Percentiles rank a stretch among this genome's conserved stretches.
Conservation (phyloP, 192 early-diverging fungal species). For the Coemansia sp. region DNA sequence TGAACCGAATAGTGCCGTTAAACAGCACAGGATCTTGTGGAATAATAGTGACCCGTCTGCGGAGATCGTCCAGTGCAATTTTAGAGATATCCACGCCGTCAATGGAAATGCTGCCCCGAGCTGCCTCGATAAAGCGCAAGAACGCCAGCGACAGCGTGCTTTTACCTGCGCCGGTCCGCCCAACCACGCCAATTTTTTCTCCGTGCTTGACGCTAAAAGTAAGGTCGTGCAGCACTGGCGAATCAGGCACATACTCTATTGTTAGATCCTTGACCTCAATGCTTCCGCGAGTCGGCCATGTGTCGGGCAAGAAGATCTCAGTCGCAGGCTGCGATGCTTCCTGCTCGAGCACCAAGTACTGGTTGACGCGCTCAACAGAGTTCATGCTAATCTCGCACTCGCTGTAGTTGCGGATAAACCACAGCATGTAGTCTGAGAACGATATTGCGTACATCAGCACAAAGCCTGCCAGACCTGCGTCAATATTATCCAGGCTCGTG, state of each 20-base stretch:
- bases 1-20: constrained; percentile 77
- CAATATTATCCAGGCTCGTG: constrained; percentile 56
- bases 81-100: constrained; percentile 74
- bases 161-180: constrained; percentile 87
- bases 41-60: constrained; percentile 79
- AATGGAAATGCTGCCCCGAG: constrained; percentile 64
- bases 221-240: constrained; percentile 76
- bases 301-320: constrained; percentile 52
- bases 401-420: constrained; percentile 79
- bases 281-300: constrained; percentile 69
- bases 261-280: constrained; percentile 68
- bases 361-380: constrained; percentile 81
- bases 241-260: constrained; percentile 76
- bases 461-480: constrained; percentile 87
- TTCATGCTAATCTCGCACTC: constrained; percentile 88
- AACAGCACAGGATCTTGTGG: constrained; percentile 89
- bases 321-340: constrained; percentile 54
- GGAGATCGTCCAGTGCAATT: constrained; percentile 77
- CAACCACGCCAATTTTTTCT: constrained; percentile 90
- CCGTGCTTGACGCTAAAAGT: constrained; percentile 66
- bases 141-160: constrained; percentile 71
- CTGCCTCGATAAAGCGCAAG: constrained; percentile 75
- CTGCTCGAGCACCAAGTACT: constrained; percentile 81
- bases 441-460: constrained; percentile 80
- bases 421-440: constrained; percentile 79